Conservation (phyloP, 306 rosid genomes). For the Senna tora region DNA sequence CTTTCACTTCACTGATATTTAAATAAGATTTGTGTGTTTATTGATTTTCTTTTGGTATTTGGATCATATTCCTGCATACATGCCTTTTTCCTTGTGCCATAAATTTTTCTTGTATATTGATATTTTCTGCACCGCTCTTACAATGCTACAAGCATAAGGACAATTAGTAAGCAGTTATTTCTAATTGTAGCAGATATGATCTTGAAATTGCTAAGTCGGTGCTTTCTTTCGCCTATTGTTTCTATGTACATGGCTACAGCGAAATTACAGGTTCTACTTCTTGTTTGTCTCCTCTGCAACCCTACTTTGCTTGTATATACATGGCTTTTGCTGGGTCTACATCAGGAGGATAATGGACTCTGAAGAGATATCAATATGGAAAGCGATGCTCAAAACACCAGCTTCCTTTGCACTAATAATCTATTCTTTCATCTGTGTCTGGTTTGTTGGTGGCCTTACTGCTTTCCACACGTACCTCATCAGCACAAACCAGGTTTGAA, state of each 20-base stretch:
- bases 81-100: background rate
- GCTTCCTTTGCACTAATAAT: conserved; percentile 65
- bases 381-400: conserved; percentile 70
- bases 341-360: conserved; percentile 58
- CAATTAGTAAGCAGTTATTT: conserved; percentile 5
- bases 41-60: background rate
- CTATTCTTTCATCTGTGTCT: conserved; percentile 57
- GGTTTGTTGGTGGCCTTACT: conserved; percentile 82
- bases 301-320: conserved; percentile 65
- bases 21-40: background rate
- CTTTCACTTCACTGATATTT: background rate
- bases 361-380: conserved; percentile 61
- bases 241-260: conserved; percentile 52
- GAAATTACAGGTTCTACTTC: conserved; percentile 79
- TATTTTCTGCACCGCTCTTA: conserved; percentile 27
- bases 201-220: conserved; percentile 20
- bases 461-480: conserved; percentile 73
- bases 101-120: background rate
- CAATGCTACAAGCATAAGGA: conserved; percentile 13
- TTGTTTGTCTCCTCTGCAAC: conserved; percentile 65
- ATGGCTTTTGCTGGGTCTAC: conserved; percentile 80
- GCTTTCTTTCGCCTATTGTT: conserved; percentile 3
- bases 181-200: conserved; percentile 31
- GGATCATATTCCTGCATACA: background rate
- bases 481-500: conserved; percentile 70